phyloP scores from a whole-genome alignment of 352 stramenopile genomes.

The Globisporangium barbulae region DNA sequence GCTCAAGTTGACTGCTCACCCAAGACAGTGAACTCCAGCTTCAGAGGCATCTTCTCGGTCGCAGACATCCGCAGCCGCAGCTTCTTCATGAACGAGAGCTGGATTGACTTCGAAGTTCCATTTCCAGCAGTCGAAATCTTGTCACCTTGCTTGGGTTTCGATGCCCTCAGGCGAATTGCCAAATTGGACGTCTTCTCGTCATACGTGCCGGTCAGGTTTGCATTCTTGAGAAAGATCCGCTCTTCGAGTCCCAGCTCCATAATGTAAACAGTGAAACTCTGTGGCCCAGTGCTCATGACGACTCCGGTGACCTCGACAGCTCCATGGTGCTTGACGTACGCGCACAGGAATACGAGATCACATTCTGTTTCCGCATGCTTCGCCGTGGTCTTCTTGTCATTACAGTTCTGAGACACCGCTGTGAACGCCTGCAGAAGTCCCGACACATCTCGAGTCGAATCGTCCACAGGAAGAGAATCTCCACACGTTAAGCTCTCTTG shows the following conservation, averaged over 20 bases:
- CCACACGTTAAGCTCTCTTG: constrained; percentile 40
- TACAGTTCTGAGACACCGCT: constrained; percentile 70
- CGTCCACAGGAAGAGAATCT: constrained; percentile 6
- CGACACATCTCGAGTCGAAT: constrained; percentile 17
- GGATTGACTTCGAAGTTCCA: constrained; percentile 21
- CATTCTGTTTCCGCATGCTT: constrained; percentile 80
- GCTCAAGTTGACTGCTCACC: constrained; percentile 19
- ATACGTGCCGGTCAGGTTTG: constrained; percentile 39
- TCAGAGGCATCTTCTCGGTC: constrained; percentile 63
- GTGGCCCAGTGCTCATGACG: constrained; percentile 66
- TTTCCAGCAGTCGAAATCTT: constrained; percentile 9
- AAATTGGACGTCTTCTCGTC: constrained; percentile 49
- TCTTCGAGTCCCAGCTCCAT: constrained; percentile 71
- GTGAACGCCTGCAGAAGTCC: constrained; percentile 36
- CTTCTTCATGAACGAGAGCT: constrained; percentile 62
- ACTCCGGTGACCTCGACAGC: constrained; percentile 60
- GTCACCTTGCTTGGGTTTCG: constrained; percentile 5
- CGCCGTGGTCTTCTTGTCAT: constrained; percentile 82
- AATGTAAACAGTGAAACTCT: constrained; percentile 81
- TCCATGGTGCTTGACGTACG: constrained; percentile 65
- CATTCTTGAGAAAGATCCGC: constrained; percentile 50
- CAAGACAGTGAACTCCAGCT: constrained; percentile 50
- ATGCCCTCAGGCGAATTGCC: constrained; percentile 23
- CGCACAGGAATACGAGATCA: constrained; percentile 79
- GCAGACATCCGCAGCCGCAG: constrained; percentile 59